Evolutionary conservation across 306 rosid species (phyloP).

Genomic region (Adenanthera pavonina): DNA sequence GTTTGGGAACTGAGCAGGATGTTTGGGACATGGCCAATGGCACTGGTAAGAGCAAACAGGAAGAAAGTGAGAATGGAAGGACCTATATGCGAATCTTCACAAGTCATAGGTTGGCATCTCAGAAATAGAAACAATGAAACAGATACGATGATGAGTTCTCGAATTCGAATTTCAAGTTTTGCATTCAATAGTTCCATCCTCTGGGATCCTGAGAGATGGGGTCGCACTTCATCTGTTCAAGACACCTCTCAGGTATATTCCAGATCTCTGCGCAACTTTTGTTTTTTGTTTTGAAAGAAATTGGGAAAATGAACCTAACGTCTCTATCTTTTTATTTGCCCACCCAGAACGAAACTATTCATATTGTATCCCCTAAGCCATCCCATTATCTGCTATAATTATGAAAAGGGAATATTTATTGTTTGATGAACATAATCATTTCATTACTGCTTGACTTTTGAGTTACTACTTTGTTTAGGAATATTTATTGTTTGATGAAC

Average conservation of each 20-base stretch:
- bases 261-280: too few species aligned
- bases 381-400: background rate
- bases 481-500: background rate
- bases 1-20: conserved; percentile 53
- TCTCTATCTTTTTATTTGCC: too few species aligned
- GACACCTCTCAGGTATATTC: conserved; percentile 76
- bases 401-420: background rate
- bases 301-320: too few species aligned
- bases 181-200: conserved; percentile 93
- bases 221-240: conserved; percentile 86
- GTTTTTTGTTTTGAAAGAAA: too few species aligned
- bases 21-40: conserved; percentile 95
- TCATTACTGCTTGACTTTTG: background rate
- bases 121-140: conserved; percentile 68
- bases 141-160: conserved; percentile 53
- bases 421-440: background rate
- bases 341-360: background rate
- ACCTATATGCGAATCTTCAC: conserved; percentile 87
- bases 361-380: background rate
- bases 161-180: conserved; percentile 82
- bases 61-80: conserved; percentile 85
- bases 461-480: background rate
- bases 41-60: conserved; percentile 65
- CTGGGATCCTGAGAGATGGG: conserved; percentile 99
- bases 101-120: conserved; percentile 91